A percentile compares a stretch with the other conserved stretches of the same genome.
These are phyloP conservation scores for Ascocoryne sarcoides DNA, from an alignment of 2,329 filamentous ascomycete genomes.

Conservation along the genomic window DNA sequence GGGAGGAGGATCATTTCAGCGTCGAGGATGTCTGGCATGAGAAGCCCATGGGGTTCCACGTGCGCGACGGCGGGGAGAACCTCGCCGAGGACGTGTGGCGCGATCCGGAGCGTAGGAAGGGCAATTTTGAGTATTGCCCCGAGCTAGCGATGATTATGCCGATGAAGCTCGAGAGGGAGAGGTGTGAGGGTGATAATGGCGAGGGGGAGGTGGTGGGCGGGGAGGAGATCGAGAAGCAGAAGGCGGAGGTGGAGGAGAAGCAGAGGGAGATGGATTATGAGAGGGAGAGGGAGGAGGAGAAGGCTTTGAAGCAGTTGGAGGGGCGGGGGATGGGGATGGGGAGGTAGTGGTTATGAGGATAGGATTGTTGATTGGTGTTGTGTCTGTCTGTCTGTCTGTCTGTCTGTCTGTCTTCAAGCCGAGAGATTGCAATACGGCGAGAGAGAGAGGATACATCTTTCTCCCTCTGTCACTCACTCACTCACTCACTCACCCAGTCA, in stretches of 20 bases:
- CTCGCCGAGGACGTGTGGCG: constrained; percentile 40
- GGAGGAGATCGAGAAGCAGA: constrained; percentile 1
- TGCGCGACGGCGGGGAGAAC: constrained; percentile 35
- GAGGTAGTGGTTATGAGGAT: background rate
- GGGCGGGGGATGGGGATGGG: background rate
- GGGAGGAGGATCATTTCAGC: constrained; percentile 35
- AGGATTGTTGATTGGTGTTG: background rate
- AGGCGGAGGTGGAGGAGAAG: background rate
- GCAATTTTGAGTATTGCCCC: constrained; percentile 47
- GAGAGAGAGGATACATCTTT: too few species aligned
- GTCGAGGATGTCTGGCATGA: constrained; percentile 42
- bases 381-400: too few species aligned
- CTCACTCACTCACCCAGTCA: too few species aligned
- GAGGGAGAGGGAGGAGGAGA: background rate
- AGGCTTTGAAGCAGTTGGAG: background rate
- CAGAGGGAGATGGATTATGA: background rate
- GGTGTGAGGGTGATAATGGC: constrained; percentile 31
- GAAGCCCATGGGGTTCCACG: constrained; percentile 46
- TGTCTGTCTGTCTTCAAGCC: too few species aligned
- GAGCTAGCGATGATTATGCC: constrained; percentile 46
- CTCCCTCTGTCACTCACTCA: too few species aligned
- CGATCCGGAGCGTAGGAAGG: constrained; percentile 33
- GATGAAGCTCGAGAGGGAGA: constrained; percentile 45
- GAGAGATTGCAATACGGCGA: too few species aligned
- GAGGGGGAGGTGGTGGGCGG: constrained; percentile 16